Percentiles rank a stretch among this genome's conserved stretches.
Conservation (phyloP, 2,329 filamentous ascomycete genomes). For the Nothopassalora personata region DNA sequence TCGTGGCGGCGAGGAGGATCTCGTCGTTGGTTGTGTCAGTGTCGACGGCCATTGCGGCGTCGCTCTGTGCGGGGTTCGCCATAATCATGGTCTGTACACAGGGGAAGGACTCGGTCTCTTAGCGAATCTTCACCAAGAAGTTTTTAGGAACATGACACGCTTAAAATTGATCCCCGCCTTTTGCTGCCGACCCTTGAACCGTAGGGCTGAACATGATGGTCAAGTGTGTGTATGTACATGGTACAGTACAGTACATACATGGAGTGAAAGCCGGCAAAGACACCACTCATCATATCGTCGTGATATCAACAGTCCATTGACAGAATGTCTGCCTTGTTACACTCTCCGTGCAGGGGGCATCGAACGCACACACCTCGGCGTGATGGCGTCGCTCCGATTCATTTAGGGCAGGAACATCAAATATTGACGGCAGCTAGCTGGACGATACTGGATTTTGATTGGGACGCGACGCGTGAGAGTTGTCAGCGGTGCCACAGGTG, state of each 20-base stretch:
- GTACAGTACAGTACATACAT: too few species aligned
- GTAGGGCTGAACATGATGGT: neutral
- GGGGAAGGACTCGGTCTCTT: neutral
- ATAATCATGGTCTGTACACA: neutral
- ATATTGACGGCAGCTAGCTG: too few species aligned
- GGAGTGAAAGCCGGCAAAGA: neutral
- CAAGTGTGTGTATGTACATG: too few species aligned
- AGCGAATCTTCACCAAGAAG: neutral
- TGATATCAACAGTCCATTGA: too few species aligned
- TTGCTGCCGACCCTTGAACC: neutral
- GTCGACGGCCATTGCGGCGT: conserved; percentile 30
- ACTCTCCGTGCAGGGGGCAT: too few species aligned
- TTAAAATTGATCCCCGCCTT: neutral
- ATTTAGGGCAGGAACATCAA: too few species aligned
- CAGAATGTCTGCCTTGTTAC: too few species aligned
- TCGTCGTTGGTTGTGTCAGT: conserved; percentile 49
- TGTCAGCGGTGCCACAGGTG: neutral
- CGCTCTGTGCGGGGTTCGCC: conserved; percentile 8
- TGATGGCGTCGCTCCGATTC: too few species aligned
- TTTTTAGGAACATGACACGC: neutral
- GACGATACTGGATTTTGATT: too few species aligned
- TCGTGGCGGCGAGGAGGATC: conserved; percentile 60
- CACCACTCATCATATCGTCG: too few species aligned
- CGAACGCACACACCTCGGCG: too few species aligned
- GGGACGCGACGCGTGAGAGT: neutral